Percentiles rank a stretch among this genome's conserved stretches.
Conservation (phyloP, 352 stramenopile genomes). For the Thalassiosira oceanica region DNA sequence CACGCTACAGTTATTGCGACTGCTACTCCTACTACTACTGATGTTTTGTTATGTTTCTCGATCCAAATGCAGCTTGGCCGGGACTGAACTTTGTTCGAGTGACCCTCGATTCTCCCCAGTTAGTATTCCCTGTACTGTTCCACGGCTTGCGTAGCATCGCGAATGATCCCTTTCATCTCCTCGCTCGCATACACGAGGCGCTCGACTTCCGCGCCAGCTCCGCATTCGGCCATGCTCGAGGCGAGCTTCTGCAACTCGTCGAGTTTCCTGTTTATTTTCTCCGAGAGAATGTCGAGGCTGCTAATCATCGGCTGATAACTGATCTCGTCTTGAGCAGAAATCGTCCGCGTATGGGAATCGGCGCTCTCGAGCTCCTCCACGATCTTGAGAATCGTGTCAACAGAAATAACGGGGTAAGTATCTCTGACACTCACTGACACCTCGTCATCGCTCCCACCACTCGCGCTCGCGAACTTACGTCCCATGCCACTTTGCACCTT, state of each 20-base stretch:
- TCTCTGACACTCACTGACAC: no score
- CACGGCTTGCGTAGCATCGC: slow-evolving; percentile 18
- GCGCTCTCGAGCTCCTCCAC: slow-evolving; percentile 59
- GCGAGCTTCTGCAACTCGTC: slow-evolving; percentile 48
- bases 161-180: slow-evolving; percentile 49
- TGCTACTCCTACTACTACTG: no score
- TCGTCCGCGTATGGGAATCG: slow-evolving; percentile 30
- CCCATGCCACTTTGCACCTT: slow-evolving; percentile 52
- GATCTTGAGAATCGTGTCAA: no score
- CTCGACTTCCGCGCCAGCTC: slow-evolving; percentile 37
- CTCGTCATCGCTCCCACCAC: no score
- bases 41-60: no score
- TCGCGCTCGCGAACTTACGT: no score
- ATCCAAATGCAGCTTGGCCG: no score
- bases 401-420: no score
- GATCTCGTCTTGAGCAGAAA: slow-evolving; percentile 2
- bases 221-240: slow-evolving; percentile 25
- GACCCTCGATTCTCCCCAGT: no score
- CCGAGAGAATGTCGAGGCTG: slow-evolving; percentile 41
- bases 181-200: slow-evolving; percentile 31
- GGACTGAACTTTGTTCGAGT: no score
- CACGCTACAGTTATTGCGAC: no score
- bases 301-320: slow-evolving; percentile 33
- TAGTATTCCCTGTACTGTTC: slow-evolving; percentile 10
- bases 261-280: slow-evolving; percentile 54